These are phyloP conservation scores for Echeveria elegans DNA, from an alignment of 164 flowering plant genomes.

Conservation along the genomic window DNA sequence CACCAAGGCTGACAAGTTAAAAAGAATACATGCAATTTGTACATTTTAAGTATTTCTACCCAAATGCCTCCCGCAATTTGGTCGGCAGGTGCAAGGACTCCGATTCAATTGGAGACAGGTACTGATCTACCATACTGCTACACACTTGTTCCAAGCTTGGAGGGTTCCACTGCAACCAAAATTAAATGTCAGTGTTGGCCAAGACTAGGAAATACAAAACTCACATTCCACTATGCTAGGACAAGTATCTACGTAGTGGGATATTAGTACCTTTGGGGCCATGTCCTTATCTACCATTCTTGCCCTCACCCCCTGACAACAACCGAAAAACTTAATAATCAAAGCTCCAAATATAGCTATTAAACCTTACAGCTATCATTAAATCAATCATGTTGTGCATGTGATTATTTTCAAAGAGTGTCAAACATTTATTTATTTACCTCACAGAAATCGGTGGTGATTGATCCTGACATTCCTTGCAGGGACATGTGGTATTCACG, in stretches of 20 bases:
- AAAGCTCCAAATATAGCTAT: neutral
- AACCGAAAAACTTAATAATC: neutral
- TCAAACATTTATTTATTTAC: slow-evolving; percentile 14
- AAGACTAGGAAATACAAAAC: neutral
- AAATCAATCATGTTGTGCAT: neutral
- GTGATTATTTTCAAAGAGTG: neutral
- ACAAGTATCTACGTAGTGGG: neutral
- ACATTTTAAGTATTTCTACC: slow-evolving; percentile 7
- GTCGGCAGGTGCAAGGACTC: slow-evolving; percentile 41
- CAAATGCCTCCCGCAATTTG: slow-evolving; percentile 33
- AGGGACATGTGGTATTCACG: slow-evolving; percentile 45
- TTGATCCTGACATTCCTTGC: slow-evolving; percentile 24
- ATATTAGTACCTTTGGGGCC: slow-evolving; percentile 33
- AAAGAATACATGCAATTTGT: neutral
- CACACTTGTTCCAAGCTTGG: slow-evolving; percentile 32
- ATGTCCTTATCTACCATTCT: slow-evolving; percentile 37
- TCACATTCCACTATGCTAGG: neutral
- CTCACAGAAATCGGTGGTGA: slow-evolving; percentile 35
- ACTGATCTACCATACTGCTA: slow-evolving; percentile 35
- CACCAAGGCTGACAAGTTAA: neutral
- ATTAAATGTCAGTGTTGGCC: neutral
- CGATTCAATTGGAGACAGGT: slow-evolving; percentile 25
- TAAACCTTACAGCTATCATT: neutral
- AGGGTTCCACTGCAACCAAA: slow-evolving; percentile 39
- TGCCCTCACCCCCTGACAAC: slow-evolving; percentile 36